Base-by-base conservation (phyloP, 2,329 filamentous ascomycete species). In the Lachnellula suecica region DNA sequence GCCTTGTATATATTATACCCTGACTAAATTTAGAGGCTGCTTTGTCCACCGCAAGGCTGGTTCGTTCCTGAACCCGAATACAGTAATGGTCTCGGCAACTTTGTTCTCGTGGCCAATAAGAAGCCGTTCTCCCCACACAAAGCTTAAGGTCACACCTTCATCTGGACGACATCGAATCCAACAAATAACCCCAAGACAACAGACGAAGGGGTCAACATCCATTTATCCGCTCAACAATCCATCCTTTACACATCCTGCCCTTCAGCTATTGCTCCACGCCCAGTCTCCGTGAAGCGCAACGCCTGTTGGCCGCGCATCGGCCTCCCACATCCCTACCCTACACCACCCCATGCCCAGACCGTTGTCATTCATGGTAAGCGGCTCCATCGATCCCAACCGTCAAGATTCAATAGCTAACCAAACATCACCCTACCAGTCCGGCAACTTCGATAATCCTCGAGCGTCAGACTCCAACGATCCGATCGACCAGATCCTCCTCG, bases 401-500 rank as follows among this genome's bases (percentile, higher is more conserved):
- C 25, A 22, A 11, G 11, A 20, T n/a, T 24, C 37, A 51, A 41
- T 45, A 8, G 25, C 44, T 34, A 7, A 23, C n/a, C 5, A 7
- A 10, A n/a, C n/a, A n/a, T 15, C 22, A 7, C 11, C 7, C 20
- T 13, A 42, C 13, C 51, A 66, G 65, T 66, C 64, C 57, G 57
- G 57, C 27, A 64, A 66, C 40, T 61, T 55, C 49, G 59, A 66
- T 49, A 52, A 61, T 38, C 62, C 61, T 23, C 56, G 63, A 23
- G 53, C 60, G 19, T 59, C 61, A 42, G 60, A 65, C 45, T 57
- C 59, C 34, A 22, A 42, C 43, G 59, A 63, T 48, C 64, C 60
- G 8, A 65, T 64, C 35, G 58, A 63, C 66, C 54, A 64, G 45
- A 61, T 68, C n/a, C 59, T 74, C 22, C 68, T 67, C 46, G 71